A percentile compares a stretch with the other conserved stretches of the same genome.
Conservation (phyloP, 1,284 basidiomycete genomes). For the Anthracocystis panici-leucophaei region DNA sequence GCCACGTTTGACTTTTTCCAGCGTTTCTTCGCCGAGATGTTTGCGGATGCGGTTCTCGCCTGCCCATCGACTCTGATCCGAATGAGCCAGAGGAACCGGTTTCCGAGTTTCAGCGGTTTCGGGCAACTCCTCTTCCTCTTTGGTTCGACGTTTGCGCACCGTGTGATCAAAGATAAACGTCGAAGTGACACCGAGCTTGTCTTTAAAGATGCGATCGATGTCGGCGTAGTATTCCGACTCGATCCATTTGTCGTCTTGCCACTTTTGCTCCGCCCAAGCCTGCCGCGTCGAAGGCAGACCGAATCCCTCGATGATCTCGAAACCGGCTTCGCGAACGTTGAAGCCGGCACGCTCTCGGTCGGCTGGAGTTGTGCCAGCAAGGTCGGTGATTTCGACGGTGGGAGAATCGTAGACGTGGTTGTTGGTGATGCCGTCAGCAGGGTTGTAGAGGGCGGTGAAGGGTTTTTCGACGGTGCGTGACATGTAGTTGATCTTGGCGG, state of each 20-base stretch:
- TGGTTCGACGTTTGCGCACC: constrained; percentile 49
- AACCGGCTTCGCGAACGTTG: constrained; percentile 50
- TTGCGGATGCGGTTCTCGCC: constrained; percentile 56
- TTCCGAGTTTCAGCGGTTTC: constrained; percentile 50
- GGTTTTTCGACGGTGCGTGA: constrained; percentile 49
- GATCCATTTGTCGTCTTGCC: constrained; percentile 53
- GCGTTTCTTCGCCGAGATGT: constrained; percentile 55
- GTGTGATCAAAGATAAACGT: constrained; percentile 64
- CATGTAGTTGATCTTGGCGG: constrained; percentile 57
- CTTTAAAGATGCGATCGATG: constrained; percentile 52
- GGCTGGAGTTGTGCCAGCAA: constrained; percentile 28
- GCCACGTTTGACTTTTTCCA: constrained; percentile 48
- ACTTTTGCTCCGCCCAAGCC: constrained; percentile 48
- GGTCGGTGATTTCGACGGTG: constrained; percentile 51
- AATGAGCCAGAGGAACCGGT: constrained; percentile 53
- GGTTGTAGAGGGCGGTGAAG: constrained; percentile 32
- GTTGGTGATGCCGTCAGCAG: constrained; percentile 34
- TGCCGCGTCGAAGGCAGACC: constrained; percentile 27
- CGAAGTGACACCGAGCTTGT: constrained; percentile 48
- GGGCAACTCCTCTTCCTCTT: constrained; percentile 38
- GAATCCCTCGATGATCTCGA: constrained; percentile 57
- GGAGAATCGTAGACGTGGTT: constrained; percentile 47
- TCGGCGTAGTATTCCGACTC: constrained; percentile 54
- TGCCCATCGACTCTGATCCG: constrained; percentile 55
- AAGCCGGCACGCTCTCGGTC: constrained; percentile 40